A percentile compares a stretch with the other conserved stretches of the same genome.
phyloP scores from a whole-genome alignment of 208 protist species.

The Acanthamoeba lenticulata region DNA sequence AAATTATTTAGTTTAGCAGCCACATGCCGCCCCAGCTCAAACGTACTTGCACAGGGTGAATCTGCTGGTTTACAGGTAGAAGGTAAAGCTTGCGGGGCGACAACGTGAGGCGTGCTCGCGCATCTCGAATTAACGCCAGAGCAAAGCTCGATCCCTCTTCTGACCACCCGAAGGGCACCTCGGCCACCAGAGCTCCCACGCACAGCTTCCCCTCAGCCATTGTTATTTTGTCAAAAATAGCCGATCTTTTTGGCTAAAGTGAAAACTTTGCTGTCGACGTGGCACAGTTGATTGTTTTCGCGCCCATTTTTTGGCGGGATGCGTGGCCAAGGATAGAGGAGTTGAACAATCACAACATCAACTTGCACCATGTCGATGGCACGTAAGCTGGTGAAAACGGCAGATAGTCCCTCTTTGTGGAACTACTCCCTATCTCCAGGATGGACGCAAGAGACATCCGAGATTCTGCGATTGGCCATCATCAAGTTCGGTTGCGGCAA shows the following conservation, averaged over 20 bases:
- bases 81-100: neutral
- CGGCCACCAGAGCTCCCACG: neutral
- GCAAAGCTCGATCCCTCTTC: neutral
- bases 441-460: constrained; percentile 71
- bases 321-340: too few species aligned
- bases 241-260: neutral
- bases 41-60: neutral
- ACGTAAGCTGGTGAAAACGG: constrained; percentile 22
- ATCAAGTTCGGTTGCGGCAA: constrained; percentile 79
- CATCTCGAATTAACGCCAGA: neutral
- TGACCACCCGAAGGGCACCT: neutral
- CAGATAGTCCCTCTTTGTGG: constrained; percentile 62
- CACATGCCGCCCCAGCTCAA: too few species aligned
- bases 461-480: constrained; percentile 68
- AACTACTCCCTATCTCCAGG: constrained; percentile 73
- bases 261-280: too few species aligned
- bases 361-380: constrained; percentile 29
- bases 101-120: neutral
- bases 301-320: too few species aligned
- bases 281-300: too few species aligned
- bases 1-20: too few species aligned
- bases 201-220: too few species aligned
- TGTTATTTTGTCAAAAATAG: neutral
- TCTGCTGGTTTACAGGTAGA: neutral
- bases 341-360: too few species aligned